A percentile compares a stretch with the other conserved stretches of the same genome.
Evolutionary conservation across 257 asterid species (phyloP).

Genomic region (Penstemon barbatus): DNA sequence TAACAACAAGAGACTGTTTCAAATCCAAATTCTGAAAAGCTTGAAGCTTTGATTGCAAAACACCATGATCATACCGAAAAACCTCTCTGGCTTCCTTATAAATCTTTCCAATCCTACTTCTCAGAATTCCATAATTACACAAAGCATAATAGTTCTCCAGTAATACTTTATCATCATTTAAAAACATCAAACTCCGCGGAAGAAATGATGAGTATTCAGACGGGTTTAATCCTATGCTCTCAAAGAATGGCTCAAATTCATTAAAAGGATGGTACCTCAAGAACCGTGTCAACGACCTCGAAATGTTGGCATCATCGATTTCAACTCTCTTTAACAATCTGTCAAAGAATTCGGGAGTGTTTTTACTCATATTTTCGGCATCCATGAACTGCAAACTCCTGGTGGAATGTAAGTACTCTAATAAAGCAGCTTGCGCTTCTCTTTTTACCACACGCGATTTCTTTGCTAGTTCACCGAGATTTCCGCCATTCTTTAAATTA

Average conservation of each 20-base stretch:
- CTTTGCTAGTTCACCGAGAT: slow-evolving; percentile 10
- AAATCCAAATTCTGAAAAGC: slow-evolving; percentile 38
- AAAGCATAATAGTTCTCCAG: slow-evolving; percentile 46
- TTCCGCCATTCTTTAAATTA: not conserved
- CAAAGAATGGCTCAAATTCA: slow-evolving; percentile 61
- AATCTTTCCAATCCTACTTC: slow-evolving; percentile 48
- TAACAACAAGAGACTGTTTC: slow-evolving; percentile 37
- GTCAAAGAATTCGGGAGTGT: slow-evolving; percentile 44
- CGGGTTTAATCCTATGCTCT: slow-evolving; percentile 55
- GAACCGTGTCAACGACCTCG: slow-evolving; percentile 36
- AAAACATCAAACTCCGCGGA: slow-evolving; percentile 45
- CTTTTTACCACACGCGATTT: slow-evolving; percentile 24
- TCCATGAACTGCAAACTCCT: slow-evolving; percentile 49
- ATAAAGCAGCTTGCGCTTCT: slow-evolving; percentile 50
- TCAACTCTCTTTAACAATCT: slow-evolving; percentile 39
- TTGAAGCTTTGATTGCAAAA: slow-evolving; percentile 37
- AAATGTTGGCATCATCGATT: slow-evolving; percentile 27
- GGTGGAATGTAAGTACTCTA: slow-evolving; percentile 58
- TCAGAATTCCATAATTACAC: slow-evolving; percentile 48
- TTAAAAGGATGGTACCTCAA: slow-evolving; percentile 57
- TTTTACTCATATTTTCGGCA: slow-evolving; percentile 53
- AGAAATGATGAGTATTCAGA: slow-evolving; percentile 39
- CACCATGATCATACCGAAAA: slow-evolving; percentile 36
- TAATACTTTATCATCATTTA: slow-evolving; percentile 46
- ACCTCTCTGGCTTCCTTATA: slow-evolving; percentile 45